These are phyloP conservation scores for Boletus holoroseus DNA, from an alignment of 1,284 basidiomycete genomes.

Conservation along the genomic window DNA sequence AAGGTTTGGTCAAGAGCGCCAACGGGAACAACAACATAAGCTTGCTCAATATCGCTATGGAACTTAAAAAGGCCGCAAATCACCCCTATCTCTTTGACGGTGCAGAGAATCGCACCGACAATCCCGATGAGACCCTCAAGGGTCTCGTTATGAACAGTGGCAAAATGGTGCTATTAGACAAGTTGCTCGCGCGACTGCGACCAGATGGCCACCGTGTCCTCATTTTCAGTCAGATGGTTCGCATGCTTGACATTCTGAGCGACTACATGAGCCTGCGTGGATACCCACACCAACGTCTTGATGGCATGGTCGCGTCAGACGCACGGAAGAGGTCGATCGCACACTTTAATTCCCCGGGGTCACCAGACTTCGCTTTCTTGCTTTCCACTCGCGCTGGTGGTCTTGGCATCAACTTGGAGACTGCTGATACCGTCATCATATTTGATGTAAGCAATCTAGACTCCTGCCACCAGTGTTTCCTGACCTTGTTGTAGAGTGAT, in stretches of 20 bases:
- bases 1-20: conserved; percentile 84
- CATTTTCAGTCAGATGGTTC: conserved; percentile 99
- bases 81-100: conserved; percentile 98
- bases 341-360: conserved; percentile 93
- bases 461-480: conserved; percentile 11
- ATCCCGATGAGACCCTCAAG: conserved; percentile 83
- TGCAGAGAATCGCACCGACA: conserved; percentile 76
- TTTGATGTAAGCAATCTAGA: conserved; percentile 73
- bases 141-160: conserved; percentile 98
- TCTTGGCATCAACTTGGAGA: conserved; percentile 97
- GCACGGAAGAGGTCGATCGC: conserved; percentile 90
- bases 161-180: conserved; percentile 96
- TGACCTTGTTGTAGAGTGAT: conserved; percentile 56
- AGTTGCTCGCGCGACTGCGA: conserved; percentile 84
- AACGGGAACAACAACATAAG: conserved; percentile 84
- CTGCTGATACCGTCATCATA: conserved; percentile 97
- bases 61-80: conserved; percentile 95
- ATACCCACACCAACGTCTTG: conserved; percentile 94
- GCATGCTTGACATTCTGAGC: conserved; percentile 96
- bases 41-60: conserved; percentile 93
- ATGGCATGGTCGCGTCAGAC: conserved; percentile 93
- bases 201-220: conserved; percentile 93
- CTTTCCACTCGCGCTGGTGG: conserved; percentile 97
- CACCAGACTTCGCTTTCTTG: conserved; percentile 95
- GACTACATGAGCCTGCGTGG: conserved; percentile 92